phyloP scores from a whole-genome alignment of 495 filamentous ascomycete genomes.

The Neurospora sp. region DNA sequence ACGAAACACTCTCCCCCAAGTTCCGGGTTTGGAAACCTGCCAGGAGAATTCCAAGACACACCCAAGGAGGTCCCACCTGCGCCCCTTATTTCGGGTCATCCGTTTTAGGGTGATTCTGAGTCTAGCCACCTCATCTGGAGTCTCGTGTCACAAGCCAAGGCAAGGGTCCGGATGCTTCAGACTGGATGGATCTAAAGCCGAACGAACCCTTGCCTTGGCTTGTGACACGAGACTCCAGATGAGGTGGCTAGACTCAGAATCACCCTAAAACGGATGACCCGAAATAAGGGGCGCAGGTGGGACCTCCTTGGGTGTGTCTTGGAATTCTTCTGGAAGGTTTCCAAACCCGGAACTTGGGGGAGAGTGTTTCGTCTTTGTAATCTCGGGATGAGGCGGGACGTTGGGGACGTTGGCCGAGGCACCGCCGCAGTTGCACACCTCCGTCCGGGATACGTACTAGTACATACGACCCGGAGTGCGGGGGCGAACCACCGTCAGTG shows the following conservation, averaged over 20 bases:
- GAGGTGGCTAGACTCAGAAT: not conserved
- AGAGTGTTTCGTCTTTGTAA: not conserved
- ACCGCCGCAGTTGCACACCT: not conserved
- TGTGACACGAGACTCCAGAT: not conserved
- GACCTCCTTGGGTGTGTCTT: not conserved
- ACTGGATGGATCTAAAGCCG: not conserved
- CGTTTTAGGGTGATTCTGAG: not conserved
- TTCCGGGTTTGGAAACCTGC: not conserved
- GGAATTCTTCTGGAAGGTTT: not conserved
- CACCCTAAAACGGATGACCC: not conserved
- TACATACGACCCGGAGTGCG: not conserved
- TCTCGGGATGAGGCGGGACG: not conserved
- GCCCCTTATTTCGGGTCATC: not conserved
- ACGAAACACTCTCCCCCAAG: not conserved
- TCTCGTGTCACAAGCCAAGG: not conserved
- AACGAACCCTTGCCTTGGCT: not conserved
- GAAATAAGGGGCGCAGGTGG: not conserved
- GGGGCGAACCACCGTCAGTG: not conserved
- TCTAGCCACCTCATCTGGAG: not conserved
- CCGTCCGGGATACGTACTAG: not conserved
- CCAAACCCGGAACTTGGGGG: not conserved
- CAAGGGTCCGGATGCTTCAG: not conserved
- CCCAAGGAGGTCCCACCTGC: not conserved
- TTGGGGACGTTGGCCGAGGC: not conserved
- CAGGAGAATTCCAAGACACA: not conserved